Evolutionary conservation across 768 basidiomycete species (phyloP).

Genomic region (Suillus variegatus): DNA sequence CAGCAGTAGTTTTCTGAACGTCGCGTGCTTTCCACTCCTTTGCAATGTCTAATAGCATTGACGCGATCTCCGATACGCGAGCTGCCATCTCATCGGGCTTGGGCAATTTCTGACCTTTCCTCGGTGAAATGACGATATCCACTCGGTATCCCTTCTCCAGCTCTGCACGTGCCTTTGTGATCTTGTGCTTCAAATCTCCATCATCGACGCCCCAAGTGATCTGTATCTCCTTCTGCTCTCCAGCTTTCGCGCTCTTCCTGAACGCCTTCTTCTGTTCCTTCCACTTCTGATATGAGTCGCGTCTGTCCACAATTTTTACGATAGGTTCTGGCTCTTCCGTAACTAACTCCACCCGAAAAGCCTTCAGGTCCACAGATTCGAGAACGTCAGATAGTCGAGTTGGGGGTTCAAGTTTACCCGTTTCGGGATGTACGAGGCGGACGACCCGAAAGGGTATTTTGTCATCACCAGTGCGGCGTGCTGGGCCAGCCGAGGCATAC

Average conservation of each 20-base stretch:
- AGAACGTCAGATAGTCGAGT: slow-evolving; percentile 46
- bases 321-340: slow-evolving; percentile 49
- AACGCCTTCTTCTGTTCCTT: slow-evolving; percentile 37
- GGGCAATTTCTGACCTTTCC: slow-evolving; percentile 43
- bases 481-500: slow-evolving; percentile 2
- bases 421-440: slow-evolving; percentile 48
- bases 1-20: slow-evolving; percentile 37
- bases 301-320: slow-evolving; percentile 57
- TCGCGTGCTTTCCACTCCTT: slow-evolving; percentile 54
- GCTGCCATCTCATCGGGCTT: slow-evolving; percentile 40
- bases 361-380: slow-evolving; percentile 39
- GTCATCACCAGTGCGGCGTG: slow-evolving; percentile 29
- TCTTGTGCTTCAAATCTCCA: slow-evolving; percentile 66
- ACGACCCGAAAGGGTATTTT: slow-evolving; percentile 46
- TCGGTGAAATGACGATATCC: slow-evolving; percentile 55
- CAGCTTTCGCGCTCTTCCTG: slow-evolving; percentile 30
- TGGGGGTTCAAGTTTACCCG: slow-evolving; percentile 38
- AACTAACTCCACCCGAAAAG: slow-evolving; percentile 58
- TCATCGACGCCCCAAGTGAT: slow-evolving; percentile 64
- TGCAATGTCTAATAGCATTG: slow-evolving; percentile 47
- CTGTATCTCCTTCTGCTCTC: slow-evolving; percentile 64
- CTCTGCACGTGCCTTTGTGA: slow-evolving; percentile 56
- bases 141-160: slow-evolving; percentile 63
- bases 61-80: slow-evolving; percentile 45
- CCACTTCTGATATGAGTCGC: slow-evolving; percentile 40